Evolutionary conservation across 352 stramenopile genomes (phyloP), one percentile per base, ranked within the genome.

Genomic region (Globisporangium solare): DNA sequence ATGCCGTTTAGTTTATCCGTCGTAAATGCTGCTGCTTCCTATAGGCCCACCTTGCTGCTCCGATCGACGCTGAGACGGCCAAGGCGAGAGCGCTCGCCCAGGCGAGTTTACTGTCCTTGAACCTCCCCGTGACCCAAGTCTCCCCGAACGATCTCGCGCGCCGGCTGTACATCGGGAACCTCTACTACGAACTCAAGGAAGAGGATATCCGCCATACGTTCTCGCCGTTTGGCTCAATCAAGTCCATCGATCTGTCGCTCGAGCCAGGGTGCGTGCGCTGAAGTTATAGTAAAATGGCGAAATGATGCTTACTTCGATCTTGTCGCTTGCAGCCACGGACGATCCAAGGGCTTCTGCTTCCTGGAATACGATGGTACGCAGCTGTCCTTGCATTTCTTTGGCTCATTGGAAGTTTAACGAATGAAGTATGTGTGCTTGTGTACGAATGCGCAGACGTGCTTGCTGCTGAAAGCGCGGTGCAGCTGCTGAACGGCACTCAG

Each of bases 161-260:
- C 45, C 75, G 82, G 2, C 59, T 92, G 39, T 92, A 92, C 61
- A 85, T 92, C 39, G 82, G 79, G 51, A 92, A 92, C 18, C 56
- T 92, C 18, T 89, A 89, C 63, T 92, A 92, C 64, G 82, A 89
- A 45, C 75, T 92, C 32, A 89, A 85, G 64, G 82, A 92, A 56
- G 75, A 92, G 40, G 82, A 86, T 37, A 81, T 92, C 27, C 79
- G 79, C 51, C 76, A 66, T 41, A 64, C 68, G 14, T 92, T 92
- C 43, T 69, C 75, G 6, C 77, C 78, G 14, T 89, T 92, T 54
- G 82, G 82, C 18, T 60, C 63, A 13, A 86, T 92, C 48, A 68
- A 82, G 41, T 88, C 82, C 6, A 85, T 92, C 46, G 82, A 92
- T 60, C 53, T 92, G 57, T 87, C 82, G 18, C 71, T 92, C 47